Evolutionary conservation across 768 basidiomycete genomes (phyloP).

Genomic region (Lentinus tigrinus): DNA sequence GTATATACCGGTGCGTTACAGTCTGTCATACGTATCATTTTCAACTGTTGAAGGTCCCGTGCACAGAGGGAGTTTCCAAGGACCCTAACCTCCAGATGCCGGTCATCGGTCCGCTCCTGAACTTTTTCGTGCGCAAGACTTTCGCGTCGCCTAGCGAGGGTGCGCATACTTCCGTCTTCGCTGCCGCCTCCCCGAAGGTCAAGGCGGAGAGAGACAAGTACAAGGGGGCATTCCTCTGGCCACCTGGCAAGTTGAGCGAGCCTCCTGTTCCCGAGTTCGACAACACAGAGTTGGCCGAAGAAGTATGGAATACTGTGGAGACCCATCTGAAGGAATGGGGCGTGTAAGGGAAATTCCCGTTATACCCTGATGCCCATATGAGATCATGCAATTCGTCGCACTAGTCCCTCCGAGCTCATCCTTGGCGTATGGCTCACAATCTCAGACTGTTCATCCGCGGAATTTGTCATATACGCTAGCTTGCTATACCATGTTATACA

Average conservation of each 20-base stretch:
- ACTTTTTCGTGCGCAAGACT: slow-evolving; percentile 24
- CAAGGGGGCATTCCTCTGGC: slow-evolving; percentile 38
- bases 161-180: slow-evolving; percentile 37
- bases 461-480: no score
- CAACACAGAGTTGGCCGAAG: slow-evolving; percentile 34
- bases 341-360: neutral
- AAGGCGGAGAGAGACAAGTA: slow-evolving; percentile 32
- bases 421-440: no score
- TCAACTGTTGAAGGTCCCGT: neutral
- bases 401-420: no score
- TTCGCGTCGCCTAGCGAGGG: slow-evolving; percentile 33
- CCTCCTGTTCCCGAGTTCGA: slow-evolving; percentile 26
- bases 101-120: slow-evolving; percentile 3
- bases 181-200: slow-evolving; percentile 39
- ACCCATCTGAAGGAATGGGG: slow-evolving; percentile 30
- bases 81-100: slow-evolving; percentile 2
- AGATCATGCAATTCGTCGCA: no score
- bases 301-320: slow-evolving; percentile 41
- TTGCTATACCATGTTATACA: neutral
- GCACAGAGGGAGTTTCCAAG: slow-evolving; percentile 13
- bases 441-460: neutral
- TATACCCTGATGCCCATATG: neutral
- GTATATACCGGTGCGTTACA: slow-evolving; percentile 34
- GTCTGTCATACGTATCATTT: neutral
- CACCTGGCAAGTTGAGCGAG: slow-evolving; percentile 31